Conservation (phyloP, 805 yeast genomes). For the Torulaspora franciscae region DNA sequence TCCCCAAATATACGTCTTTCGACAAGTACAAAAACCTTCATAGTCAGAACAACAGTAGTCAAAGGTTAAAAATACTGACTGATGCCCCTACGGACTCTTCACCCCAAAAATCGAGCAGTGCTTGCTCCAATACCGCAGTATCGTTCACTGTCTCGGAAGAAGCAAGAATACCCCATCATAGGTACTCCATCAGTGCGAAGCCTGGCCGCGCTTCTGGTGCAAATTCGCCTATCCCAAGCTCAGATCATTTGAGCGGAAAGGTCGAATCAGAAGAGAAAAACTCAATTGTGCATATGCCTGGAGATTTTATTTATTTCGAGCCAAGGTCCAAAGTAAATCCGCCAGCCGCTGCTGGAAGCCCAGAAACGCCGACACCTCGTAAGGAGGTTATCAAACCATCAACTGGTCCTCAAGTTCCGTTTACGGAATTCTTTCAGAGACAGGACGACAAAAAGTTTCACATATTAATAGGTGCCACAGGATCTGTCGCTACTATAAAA, state of each 20-base stretch:
- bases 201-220: slow-evolving; percentile 30
- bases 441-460: slow-evolving; percentile 83
- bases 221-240: slow-evolving; percentile 18
- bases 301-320: slow-evolving; percentile 33
- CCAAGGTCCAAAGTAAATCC: slow-evolving; percentile 13
- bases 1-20: slow-evolving; percentile 9
- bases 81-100: slow-evolving; percentile 7
- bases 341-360: neutral
- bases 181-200: slow-evolving; percentile 55
- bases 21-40: slow-evolving; percentile 7
- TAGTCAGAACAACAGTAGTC: slow-evolving; percentile 1
- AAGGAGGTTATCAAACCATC: slow-evolving; percentile 52
- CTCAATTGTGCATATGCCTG: slow-evolving; percentile 36
- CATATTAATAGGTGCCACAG: slow-evolving; percentile 86
- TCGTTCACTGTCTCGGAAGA: slow-evolving; percentile 46
- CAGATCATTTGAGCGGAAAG: slow-evolving; percentile 3
- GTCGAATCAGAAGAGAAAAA: slow-evolving; percentile 24
- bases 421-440: slow-evolving; percentile 63
- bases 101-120: slow-evolving; percentile 8
- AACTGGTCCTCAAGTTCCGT: slow-evolving; percentile 58
- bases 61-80: slow-evolving; percentile 6
- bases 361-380: slow-evolving; percentile 35
- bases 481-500: slow-evolving; percentile 94
- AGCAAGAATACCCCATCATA: slow-evolving; percentile 41
- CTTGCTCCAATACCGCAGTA: slow-evolving; percentile 27